Evolutionary conservation across 2,329 filamentous ascomycete species (phyloP).

Genomic region (Pleurostoma richardsiae): DNA sequence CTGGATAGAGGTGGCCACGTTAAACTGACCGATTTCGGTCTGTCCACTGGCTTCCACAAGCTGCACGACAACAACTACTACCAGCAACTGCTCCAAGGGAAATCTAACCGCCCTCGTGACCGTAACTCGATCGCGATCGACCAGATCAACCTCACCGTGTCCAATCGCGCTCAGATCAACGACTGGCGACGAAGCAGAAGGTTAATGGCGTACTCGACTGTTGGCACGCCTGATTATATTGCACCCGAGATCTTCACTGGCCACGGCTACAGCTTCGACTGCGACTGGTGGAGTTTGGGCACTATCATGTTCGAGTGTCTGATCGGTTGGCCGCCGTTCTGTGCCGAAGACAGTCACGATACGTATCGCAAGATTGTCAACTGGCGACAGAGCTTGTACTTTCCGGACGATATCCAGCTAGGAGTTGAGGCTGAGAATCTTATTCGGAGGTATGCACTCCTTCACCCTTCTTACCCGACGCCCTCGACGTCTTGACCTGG

Average conservation of each 20-base stretch:
- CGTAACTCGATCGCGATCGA: constrained; percentile 93
- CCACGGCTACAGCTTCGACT: constrained; percentile 92
- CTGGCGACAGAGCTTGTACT: constrained; percentile 93
- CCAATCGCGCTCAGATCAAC: constrained; percentile 96
- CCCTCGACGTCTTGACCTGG: neutral
- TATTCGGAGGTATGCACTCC: constrained; percentile 68
- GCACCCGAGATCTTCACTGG: constrained; percentile 97
- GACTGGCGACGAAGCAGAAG: constrained; percentile 96
- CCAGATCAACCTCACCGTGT: constrained; percentile 96
- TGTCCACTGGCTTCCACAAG: constrained; percentile 97
- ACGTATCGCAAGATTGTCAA: constrained; percentile 99
- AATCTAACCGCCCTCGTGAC: constrained; percentile 67
- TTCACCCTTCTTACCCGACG: too few species aligned
- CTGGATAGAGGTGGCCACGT: constrained; percentile 94
- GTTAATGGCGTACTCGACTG: constrained; percentile 95
- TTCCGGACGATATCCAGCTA: constrained; percentile 90
- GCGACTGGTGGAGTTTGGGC: constrained; percentile 98
- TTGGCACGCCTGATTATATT: constrained; percentile 97
- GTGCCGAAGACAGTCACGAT: constrained; percentile 93
- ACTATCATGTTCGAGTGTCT: constrained; percentile 99
- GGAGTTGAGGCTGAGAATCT: constrained; percentile 86
- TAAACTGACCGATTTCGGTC: constrained; percentile 95
- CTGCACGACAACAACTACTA: constrained; percentile 98
- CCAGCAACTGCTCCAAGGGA: constrained; percentile 86
- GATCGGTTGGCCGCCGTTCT: constrained; percentile 98